Percentiles rank a stretch among this genome's conserved stretches.
phyloP scores from a whole-genome alignment of 140 eudicot genomes.

The Erigeron philadelphicus region DNA sequence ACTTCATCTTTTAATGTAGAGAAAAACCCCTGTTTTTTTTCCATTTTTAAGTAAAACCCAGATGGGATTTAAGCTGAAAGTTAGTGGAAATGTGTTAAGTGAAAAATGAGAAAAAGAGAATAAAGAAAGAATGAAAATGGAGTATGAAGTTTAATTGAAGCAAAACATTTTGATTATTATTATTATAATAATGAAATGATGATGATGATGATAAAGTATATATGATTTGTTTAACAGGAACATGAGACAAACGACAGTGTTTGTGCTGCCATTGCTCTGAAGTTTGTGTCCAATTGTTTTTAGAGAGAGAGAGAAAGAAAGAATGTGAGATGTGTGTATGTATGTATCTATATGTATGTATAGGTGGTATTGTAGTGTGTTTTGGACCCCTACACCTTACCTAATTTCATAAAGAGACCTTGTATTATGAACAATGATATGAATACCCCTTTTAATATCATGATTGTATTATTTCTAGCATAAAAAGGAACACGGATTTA shows the following conservation, averaged over 20 bases:
- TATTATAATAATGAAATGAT: conserved; percentile 22
- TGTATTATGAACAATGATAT: not conserved
- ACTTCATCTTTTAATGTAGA: conserved; percentile 61
- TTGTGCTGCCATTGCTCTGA: conserved; percentile 35
- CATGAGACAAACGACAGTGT: conserved; percentile 33
- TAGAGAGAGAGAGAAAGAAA: conserved; percentile 28
- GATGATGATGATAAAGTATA: conserved; percentile 19
- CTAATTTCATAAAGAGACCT: conserved; percentile 17
- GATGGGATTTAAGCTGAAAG: conserved; percentile 26
- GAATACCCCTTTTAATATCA: too few species aligned
- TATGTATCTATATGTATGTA: conserved; percentile 14
- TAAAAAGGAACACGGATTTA: too few species aligned
- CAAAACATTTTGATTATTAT: conserved; percentile 34
- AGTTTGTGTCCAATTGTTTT: conserved; percentile 33
- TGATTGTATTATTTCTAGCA: too few species aligned
- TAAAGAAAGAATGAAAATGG: conserved; percentile 15
- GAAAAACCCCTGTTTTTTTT: conserved; percentile 58
- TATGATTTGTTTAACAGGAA: conserved; percentile 12
- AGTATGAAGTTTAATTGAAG: conserved; percentile 42
- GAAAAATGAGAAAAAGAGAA: not conserved
- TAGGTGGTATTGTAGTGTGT: conserved; percentile 28
- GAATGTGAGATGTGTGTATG: conserved; percentile 10
- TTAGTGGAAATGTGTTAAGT: conserved; percentile 4
- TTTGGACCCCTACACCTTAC: conserved; percentile 26
- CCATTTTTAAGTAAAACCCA: conserved; percentile 39